Percentiles rank a stretch among this genome's conserved stretches.
These are phyloP conservation scores for Cubamyces sp. DNA, from an alignment of 768 basidiomycete genomes.

Conservation along the genomic window DNA sequence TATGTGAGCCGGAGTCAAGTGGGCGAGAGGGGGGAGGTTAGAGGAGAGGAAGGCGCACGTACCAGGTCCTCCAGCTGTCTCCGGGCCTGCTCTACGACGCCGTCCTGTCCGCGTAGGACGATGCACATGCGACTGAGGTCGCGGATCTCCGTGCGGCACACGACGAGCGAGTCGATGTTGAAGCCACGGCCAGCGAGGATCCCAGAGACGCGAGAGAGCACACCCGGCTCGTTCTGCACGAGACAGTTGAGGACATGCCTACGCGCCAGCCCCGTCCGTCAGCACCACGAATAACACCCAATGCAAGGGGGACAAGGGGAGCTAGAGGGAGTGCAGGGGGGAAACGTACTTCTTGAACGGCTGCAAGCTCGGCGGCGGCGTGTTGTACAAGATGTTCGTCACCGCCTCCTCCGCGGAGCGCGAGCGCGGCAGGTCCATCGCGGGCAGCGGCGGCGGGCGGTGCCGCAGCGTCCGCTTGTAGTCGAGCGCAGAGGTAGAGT, in stretches of 20 bases:
- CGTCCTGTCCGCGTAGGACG: conserved; percentile 94
- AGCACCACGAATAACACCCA: too few species aligned
- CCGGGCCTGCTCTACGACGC: conserved; percentile 95
- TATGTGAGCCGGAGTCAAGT: not conserved
- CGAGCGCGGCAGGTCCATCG: conserved; percentile 80
- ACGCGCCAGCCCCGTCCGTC: not conserved
- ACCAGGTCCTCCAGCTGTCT: conserved; percentile 96
- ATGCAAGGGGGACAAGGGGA: too few species aligned
- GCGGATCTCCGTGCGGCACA: conserved; percentile 95
- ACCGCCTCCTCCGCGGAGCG: conserved; percentile 95
- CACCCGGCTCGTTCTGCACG: conserved; percentile 99
- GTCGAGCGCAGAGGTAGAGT: conserved; percentile 93
- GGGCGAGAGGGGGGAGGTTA: not conserved
- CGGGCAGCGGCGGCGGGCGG: conserved; percentile 83
- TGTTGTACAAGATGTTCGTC: conserved; percentile 96
- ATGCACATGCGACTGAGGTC: conserved; percentile 99
- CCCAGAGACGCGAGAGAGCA: conserved; percentile 97
- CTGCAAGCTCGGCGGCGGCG: conserved; percentile 87
- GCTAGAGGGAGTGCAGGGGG: not conserved
- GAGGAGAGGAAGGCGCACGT: conserved; percentile 37
- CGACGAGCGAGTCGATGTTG: conserved; percentile 98
- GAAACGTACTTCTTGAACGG: conserved; percentile 85
- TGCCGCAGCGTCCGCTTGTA: conserved; percentile 82
- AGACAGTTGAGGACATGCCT: conserved; percentile 97
- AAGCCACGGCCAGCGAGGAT: conserved; percentile 97